These are phyloP conservation scores for Tricholoma bakamatsutake DNA, from an alignment of 768 basidiomycete species.

Conservation along the genomic window DNA sequence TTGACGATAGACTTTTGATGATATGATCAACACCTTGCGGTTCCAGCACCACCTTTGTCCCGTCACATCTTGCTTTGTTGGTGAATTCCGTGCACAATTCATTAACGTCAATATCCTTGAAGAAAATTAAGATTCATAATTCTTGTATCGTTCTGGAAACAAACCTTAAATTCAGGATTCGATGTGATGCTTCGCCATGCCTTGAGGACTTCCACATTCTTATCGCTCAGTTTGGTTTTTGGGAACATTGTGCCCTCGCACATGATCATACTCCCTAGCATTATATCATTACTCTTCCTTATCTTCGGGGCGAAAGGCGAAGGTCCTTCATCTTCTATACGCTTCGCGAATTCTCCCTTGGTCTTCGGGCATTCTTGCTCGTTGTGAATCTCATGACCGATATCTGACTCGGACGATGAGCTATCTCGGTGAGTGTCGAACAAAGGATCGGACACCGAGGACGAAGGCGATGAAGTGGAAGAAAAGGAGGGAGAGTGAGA, in stretches of 20 bases:
- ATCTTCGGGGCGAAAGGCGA: constrained; percentile 51
- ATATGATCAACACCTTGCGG: constrained; percentile 45
- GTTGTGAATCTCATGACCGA: constrained; percentile 13
- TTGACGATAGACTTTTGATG: constrained; percentile 32
- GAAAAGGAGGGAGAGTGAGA: constrained; percentile 29
- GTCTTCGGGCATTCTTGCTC: constrained; percentile 44
- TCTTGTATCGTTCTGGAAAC: constrained; percentile 14
- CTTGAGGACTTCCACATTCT: constrained; percentile 71
- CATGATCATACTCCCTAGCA: constrained; percentile 48
- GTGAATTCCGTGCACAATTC: constrained; percentile 76
- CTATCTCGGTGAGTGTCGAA: constrained; percentile 30
- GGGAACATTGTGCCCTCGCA: constrained; percentile 69
- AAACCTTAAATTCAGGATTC: constrained; percentile 71
- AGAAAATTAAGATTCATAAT: constrained; percentile 6
- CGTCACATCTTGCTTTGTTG: constrained; percentile 78
- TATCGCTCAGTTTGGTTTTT: constrained; percentile 58
- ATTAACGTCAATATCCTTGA: constrained; percentile 71
- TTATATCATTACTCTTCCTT: constrained; percentile 38
- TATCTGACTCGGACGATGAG: constrained; percentile 25
- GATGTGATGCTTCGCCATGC: constrained; percentile 77
- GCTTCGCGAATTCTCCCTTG: constrained; percentile 43
- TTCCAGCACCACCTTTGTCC: constrained; percentile 75
- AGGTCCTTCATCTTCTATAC: constrained; percentile 47
- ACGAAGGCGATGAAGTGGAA: constrained; percentile 33
- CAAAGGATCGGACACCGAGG: constrained; percentile 27